Evolutionary conservation across 345 rosid species (phyloP).

Genomic region (Psidium guajava): DNA sequence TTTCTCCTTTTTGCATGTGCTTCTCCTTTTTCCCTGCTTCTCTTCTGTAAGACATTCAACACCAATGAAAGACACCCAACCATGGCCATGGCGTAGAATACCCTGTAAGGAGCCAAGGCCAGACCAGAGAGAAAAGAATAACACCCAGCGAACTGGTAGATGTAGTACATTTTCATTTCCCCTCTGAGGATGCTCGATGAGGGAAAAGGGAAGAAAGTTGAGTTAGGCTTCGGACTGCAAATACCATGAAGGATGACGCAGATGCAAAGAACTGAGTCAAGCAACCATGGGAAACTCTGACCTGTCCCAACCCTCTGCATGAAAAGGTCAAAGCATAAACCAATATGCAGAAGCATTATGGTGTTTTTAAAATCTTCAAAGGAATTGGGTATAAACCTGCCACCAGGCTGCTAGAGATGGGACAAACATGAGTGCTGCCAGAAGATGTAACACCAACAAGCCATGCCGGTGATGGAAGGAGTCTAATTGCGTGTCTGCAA

Average conservation of each 20-base stretch:
- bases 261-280: slow-evolving; percentile 59
- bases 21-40: slow-evolving; percentile 39
- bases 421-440: slow-evolving; percentile 72
- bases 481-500: slow-evolving; percentile 73
- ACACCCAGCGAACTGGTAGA: slow-evolving; percentile 59
- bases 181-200: slow-evolving; percentile 30
- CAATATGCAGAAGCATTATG: neutral
- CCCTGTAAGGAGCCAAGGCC: slow-evolving; percentile 66
- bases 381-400: slow-evolving; percentile 41
- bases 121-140: slow-evolving; percentile 63
- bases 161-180: slow-evolving; percentile 33
- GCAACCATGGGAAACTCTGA: slow-evolving; percentile 70
- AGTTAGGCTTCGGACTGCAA: slow-evolving; percentile 47
- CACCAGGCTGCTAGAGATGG: slow-evolving; percentile 89
- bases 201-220: slow-evolving; percentile 28
- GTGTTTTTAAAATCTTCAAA: neutral
- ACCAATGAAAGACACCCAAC: slow-evolving; percentile 48
- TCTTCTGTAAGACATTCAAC: slow-evolving; percentile 36
- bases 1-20: slow-evolving; percentile 42
- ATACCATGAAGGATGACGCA: slow-evolving; percentile 69
- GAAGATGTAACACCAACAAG: slow-evolving; percentile 64
- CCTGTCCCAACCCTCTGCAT: slow-evolving; percentile 79
- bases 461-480: slow-evolving; percentile 78
- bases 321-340: neutral
- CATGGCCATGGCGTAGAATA: slow-evolving; percentile 66